Evolutionary conservation across 345 rosid genomes (phyloP).

Genomic region (Geranium rotundifolium): DNA sequence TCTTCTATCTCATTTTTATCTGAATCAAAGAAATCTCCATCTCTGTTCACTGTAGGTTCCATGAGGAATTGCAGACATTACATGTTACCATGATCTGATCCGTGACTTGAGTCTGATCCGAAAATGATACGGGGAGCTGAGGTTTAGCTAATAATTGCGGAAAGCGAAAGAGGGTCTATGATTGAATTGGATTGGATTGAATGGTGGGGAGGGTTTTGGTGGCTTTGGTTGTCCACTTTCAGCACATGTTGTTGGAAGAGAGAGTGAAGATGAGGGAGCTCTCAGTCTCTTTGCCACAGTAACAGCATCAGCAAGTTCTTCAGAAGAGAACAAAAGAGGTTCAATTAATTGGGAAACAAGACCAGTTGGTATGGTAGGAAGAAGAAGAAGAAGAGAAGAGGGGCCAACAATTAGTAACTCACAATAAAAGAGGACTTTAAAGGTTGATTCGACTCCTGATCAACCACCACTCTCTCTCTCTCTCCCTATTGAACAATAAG

Average conservation of each 20-base stretch:
- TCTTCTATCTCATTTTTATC: no score
- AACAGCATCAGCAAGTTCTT: not conserved
- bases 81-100: not conserved
- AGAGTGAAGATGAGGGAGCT: not conserved
- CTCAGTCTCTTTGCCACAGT: conserved; percentile 10
- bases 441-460: conserved; percentile 34
- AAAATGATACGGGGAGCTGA: no score
- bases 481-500: not conserved
- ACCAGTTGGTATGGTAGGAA: not conserved
- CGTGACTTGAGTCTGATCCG: no score
- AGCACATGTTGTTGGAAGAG: not conserved
- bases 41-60: no score
- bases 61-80: not conserved
- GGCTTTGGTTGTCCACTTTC: conserved; percentile 22
- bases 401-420: conserved; percentile 4
- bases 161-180: not conserved
- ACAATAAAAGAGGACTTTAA: conserved; percentile 12
- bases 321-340: conserved; percentile 22
- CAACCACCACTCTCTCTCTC: conserved; percentile 12
- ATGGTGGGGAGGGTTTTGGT: conserved; percentile 12
- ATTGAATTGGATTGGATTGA: not conserved
- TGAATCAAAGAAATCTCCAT: no score
- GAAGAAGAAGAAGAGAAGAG: not conserved
- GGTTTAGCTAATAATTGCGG: no score
- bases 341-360: not conserved